phyloP scores from a whole-genome alignment of 306 rosid genomes.

The Prunus mira region DNA sequence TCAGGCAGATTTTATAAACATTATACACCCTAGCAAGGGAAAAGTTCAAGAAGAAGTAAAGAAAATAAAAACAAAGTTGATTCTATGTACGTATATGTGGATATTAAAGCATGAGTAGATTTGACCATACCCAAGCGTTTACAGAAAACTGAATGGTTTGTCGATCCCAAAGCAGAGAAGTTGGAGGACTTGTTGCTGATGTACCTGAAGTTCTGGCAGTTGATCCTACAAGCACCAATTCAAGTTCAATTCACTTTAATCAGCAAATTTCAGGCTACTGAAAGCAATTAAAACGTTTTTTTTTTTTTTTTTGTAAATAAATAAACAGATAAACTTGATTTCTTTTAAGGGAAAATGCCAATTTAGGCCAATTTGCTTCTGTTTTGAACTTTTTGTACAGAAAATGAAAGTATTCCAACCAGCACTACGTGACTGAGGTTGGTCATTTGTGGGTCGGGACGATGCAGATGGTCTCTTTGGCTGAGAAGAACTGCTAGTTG shows the following conservation, averaged over 20 bases:
- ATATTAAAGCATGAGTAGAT: conserved; percentile 13
- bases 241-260: conserved; percentile 17
- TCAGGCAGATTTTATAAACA: not conserved
- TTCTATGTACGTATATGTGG: not conserved
- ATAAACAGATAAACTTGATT: not conserved
- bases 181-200: conserved; percentile 56
- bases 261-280: conserved; percentile 1
- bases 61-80: not conserved
- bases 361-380: not conserved
- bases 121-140: conserved; percentile 81
- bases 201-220: conserved; percentile 64
- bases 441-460: conserved; percentile 48
- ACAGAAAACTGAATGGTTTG: conserved; percentile 85
- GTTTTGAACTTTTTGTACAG: not conserved
- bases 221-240: conserved; percentile 50
- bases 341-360: not conserved
- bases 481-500: conserved; percentile 58
- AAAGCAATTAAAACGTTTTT: not conserved
- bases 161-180: conserved; percentile 79
- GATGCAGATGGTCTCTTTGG: conserved; percentile 55
- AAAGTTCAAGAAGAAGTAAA: not conserved
- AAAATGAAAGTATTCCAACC: conserved; percentile 36
- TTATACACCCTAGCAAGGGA: not conserved
- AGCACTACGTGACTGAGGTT: conserved; percentile 48
- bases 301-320: not conserved